Evolutionary conservation across 768 basidiomycete genomes (phyloP).

Genomic region (Calocybe gangraenosa): DNA sequence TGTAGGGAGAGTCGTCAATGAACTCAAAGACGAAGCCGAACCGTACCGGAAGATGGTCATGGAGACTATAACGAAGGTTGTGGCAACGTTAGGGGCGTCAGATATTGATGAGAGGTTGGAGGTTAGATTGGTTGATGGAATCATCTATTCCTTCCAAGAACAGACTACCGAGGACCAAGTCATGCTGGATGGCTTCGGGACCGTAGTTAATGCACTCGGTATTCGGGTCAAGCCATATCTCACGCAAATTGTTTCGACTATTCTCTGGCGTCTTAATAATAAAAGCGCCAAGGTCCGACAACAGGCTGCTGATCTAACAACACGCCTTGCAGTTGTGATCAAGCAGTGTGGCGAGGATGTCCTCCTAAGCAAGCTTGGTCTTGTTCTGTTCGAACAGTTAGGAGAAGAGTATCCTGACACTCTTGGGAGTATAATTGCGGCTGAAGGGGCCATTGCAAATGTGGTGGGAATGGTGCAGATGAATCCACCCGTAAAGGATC

Average conservation of each 20-base stretch:
- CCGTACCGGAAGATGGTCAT: conserved; percentile 99
- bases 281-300: conserved; percentile 99
- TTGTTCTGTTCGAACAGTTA: conserved; percentile 96
- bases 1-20: conserved; percentile 83
- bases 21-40: conserved; percentile 87
- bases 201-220: conserved; percentile 94
- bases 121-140: conserved; percentile 92
- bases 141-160: conserved; percentile 99
- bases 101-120: conserved; percentile 93
- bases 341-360: conserved; percentile 98
- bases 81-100: conserved; percentile 87
- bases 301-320: conserved; percentile 97
- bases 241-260: conserved; percentile 97
- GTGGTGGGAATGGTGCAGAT: conserved; percentile 99
- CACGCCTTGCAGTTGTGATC: conserved; percentile 94
- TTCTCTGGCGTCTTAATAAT: conserved; percentile 99
- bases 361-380: conserved; percentile 89
- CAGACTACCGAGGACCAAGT: conserved; percentile 97
- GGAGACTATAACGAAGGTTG: conserved; percentile 98
- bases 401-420: conserved; percentile 99
- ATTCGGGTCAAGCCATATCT: conserved; percentile 98
- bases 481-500: conserved; percentile 99
- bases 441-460: conserved; percentile 97
- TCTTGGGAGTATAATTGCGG: conserved; percentile 97
- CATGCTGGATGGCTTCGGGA: conserved; percentile 95